Evolutionary conservation across 257 asterid genomes (phyloP).

Genomic region (Jacaranda mimosifolia): DNA sequence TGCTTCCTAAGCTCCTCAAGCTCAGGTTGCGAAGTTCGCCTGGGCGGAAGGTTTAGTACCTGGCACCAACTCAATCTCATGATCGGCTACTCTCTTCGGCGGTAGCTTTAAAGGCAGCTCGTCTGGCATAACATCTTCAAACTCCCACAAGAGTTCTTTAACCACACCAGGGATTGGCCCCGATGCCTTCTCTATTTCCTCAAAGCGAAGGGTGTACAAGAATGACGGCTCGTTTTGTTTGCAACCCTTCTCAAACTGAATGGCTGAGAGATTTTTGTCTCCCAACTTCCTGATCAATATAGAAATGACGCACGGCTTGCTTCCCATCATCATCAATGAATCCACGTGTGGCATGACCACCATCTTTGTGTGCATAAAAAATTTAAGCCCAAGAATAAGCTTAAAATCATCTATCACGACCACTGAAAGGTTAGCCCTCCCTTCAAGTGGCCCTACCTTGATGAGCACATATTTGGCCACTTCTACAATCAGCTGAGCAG

Average conservation of each 20-base stretch:
- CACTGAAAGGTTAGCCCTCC: not conserved
- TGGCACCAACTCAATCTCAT: too few species aligned
- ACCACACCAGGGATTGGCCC: not conserved
- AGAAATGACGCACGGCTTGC: not conserved
- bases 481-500: not conserved
- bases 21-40: too few species aligned
- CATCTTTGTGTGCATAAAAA: not conserved
- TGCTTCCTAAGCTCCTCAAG: too few species aligned
- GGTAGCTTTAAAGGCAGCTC: too few species aligned
- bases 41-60: too few species aligned
- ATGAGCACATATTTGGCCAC: not conserved
- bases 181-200: not conserved
- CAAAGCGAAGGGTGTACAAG: not conserved
- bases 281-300: fast-evolving
- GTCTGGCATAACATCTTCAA: too few species aligned
- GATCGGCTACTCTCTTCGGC: too few species aligned
- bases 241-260: not conserved
- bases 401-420: not conserved
- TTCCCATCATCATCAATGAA: not conserved
- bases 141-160: too few species aligned
- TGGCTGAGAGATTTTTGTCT: not conserved
- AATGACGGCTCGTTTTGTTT: not conserved
- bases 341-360: not conserved
- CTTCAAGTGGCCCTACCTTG: not conserved
- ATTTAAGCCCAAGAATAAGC: not conserved